Evolutionary conservation across 371 early-diverging fungal genomes (phyloP), one percentile per base, ranked within the genome.

Genomic region (Capillidium rhysosporum): DNA sequence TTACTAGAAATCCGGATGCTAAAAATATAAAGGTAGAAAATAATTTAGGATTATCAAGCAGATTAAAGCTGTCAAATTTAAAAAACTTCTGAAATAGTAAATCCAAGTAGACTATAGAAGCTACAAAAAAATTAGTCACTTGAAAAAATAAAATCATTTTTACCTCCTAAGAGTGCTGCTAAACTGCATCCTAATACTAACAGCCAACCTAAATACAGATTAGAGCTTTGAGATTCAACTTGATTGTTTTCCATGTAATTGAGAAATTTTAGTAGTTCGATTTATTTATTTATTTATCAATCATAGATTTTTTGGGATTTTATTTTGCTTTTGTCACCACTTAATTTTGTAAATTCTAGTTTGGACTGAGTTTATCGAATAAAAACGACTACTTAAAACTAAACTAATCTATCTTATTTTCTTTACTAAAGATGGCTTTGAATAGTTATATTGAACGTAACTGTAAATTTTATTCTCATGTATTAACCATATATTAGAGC

Each of bases 401-500:
- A 34, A 34, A 34, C 4, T 7, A 7, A 34, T 34, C 12, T 34
- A 34, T 4, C 12, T 34, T 34, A 34, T 34, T 34, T 34, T 34
- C 34, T 34, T 7, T 34, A 34, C 7, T 7, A 12, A 4, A 34
- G 7, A 49, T 10, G 18, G 30, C 53, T 29, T 24, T 46, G 9
- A 41, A 1, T 3, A 34, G 31, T 41, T 39, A 14, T 47, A 41
- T n/a, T 23, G 31, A 23, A 47, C 26, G 29, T 39, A 20, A 12
- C n/a, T 55, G 18, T 16, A 31, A 54, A 10, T 39, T 31, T 16
- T 5, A 24, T 8, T 24, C 0, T 65, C 8, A 14, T 5, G 25
- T 25, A 24, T 25, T 46, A 24, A 46, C 7, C 8, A 25, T 10
- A 26, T 25, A 46, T 40, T 52, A 85, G 85, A 83, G 28, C 63